Percentiles rank a stretch among this genome's conserved stretches.
phyloP scores from a whole-genome alignment of 2,329 filamentous ascomycete genomes.

The Scytalidium sp. region DNA sequence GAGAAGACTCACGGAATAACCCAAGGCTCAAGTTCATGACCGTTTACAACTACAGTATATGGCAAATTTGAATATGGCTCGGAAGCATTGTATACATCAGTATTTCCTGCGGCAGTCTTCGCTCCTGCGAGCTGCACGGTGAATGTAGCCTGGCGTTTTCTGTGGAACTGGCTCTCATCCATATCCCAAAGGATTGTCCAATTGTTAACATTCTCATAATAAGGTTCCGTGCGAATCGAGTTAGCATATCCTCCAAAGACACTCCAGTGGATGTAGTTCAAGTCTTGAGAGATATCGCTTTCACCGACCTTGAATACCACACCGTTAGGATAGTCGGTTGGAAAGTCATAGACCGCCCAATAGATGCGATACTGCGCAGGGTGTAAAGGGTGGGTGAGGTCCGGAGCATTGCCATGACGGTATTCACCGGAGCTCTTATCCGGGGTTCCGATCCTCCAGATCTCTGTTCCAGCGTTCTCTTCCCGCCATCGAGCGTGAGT shows the following conservation, averaged over 20 bases:
- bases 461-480: conserved; percentile 54
- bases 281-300: conserved; percentile 43
- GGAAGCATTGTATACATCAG: conserved; percentile 52
- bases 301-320: conserved; percentile 55
- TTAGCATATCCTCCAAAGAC: conserved; percentile 57
- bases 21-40: conserved; percentile 46
- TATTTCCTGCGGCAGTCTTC: conserved; percentile 61
- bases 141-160: conserved; percentile 48
- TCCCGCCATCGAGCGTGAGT: conserved; percentile 45
- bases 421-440: conserved; percentile 61
- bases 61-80: conserved; percentile 52
- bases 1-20: conserved; percentile 46
- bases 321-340: conserved; percentile 55
- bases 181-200: conserved; percentile 57
- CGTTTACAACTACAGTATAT: conserved; percentile 47
- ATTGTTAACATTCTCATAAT: conserved; percentile 50
- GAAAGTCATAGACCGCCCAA: conserved; percentile 59
- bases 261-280: conserved; percentile 66
- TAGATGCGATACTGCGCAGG: conserved; percentile 60
- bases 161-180: conserved; percentile 35
- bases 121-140: conserved; percentile 62
- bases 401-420: conserved; percentile 50
- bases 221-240: conserved; percentile 38
- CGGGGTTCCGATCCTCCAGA: conserved; percentile 61
- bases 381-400: conserved; percentile 44